Evolutionary conservation across 2,329 filamentous ascomycete species (phyloP).

Genomic region (Zarea fungicola): DNA sequence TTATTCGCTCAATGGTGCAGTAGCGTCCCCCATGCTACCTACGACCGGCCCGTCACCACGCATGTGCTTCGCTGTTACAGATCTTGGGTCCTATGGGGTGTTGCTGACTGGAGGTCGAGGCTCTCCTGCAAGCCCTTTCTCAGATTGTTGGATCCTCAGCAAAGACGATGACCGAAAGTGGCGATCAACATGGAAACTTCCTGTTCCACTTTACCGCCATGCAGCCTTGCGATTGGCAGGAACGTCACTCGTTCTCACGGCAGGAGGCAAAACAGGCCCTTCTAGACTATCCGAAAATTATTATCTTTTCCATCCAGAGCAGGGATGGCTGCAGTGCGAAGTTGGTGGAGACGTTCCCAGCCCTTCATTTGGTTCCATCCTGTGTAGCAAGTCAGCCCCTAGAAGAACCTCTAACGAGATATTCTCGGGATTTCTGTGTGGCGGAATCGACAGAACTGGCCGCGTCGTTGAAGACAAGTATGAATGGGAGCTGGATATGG

Average conservation of each 20-base stretch:
- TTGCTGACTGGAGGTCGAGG: constrained; percentile 71
- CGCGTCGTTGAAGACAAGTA: constrained; percentile 58
- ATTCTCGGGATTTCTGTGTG: constrained; percentile 59
- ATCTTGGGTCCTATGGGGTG: constrained; percentile 51
- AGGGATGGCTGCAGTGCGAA: constrained; percentile 43
- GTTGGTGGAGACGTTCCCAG: constrained; percentile 30
- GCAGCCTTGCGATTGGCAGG: constrained; percentile 48
- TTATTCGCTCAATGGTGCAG: constrained; percentile 27
- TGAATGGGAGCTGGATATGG: constrained; percentile 53
- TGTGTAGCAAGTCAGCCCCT: constrained; percentile 25
- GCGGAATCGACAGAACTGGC: constrained; percentile 65
- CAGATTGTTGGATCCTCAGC: constrained; percentile 71
- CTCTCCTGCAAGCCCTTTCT: constrained; percentile 65
- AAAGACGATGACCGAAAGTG: constrained; percentile 47
- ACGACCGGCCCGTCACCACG: constrained; percentile 32
- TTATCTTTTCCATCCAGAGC: constrained; percentile 45
- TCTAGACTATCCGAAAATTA: constrained; percentile 45
- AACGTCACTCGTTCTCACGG: constrained; percentile 50
- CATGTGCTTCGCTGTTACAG: constrained; percentile 74
- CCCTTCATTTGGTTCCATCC: constrained; percentile 39
- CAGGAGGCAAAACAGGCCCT: constrained; percentile 55
- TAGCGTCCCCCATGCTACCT: constrained; percentile 23
- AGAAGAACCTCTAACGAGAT: constrained; percentile 21
- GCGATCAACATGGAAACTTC: constrained; percentile 61
- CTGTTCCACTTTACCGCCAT: constrained; percentile 70